Percentiles rank a stretch among this genome's conserved stretches.
Conservation (phyloP, 1,139 yeast species). For the Arxiozyma slooffiae region DNA sequence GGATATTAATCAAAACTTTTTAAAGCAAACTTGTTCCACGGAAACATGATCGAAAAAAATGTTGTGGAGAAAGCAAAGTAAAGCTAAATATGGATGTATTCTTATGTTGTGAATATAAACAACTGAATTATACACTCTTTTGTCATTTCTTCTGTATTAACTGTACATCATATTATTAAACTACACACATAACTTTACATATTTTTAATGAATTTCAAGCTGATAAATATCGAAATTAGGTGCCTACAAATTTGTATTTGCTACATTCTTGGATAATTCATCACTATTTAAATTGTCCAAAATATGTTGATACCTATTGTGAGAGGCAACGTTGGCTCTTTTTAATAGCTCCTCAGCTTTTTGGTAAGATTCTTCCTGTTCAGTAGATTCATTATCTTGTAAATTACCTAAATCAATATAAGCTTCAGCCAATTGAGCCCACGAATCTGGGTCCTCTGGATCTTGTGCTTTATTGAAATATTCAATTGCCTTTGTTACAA, state of each 20-base stretch:
- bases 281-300: slow-evolving; percentile 31
- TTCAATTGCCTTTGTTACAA: slow-evolving; percentile 47
- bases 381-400: slow-evolving; percentile 50
- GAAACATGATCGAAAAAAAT: too few relatives aligned
- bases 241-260: not conserved
- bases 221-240: too few relatives aligned
- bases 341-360: slow-evolving; percentile 56
- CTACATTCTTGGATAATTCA: slow-evolving; percentile 8
- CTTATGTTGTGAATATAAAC: too few relatives aligned
- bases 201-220: too few relatives aligned
- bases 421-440: slow-evolving; percentile 82
- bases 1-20: too few relatives aligned
- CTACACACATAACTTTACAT: too few relatives aligned
- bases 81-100: too few relatives aligned
- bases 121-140: too few relatives aligned
- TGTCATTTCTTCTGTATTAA: too few relatives aligned
- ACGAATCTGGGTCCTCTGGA: slow-evolving; percentile 65
- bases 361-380: slow-evolving; percentile 54
- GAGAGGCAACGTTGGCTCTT: slow-evolving; percentile 66
- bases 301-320: slow-evolving; percentile 59
- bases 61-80: too few relatives aligned
- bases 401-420: slow-evolving; percentile 69
- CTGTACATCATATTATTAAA: too few relatives aligned
- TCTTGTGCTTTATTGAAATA: slow-evolving; percentile 52
- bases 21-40: too few relatives aligned